Percentiles rank a stretch among this genome's conserved stretches.
Conservation (phyloP, 306 rosid genomes). For the Abrus pulchellus region DNA sequence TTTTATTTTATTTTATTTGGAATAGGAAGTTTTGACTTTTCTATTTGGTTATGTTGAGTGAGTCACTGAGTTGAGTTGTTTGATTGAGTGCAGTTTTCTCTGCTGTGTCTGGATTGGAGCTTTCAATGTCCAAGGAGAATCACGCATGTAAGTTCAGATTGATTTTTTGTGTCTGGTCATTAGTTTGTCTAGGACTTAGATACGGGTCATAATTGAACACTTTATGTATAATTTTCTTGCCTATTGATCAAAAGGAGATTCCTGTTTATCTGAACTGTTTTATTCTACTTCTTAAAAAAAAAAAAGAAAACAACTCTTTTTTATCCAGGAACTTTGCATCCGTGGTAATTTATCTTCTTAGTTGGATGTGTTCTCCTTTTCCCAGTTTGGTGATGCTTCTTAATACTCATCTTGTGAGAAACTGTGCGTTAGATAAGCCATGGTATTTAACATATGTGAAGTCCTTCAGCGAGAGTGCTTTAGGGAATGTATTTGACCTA, state of each 20-base stretch:
- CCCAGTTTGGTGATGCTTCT: constrained; percentile 29
- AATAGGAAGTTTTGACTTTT: background rate
- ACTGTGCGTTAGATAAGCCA: constrained; percentile 26
- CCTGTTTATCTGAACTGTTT: constrained; percentile 30
- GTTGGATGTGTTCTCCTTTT: constrained; percentile 10
- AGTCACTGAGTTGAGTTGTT: constrained; percentile 38
- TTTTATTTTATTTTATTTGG: no score
- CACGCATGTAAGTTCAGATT: constrained; percentile 70
- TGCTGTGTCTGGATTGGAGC: constrained; percentile 96
- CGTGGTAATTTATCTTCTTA: constrained; percentile 23
- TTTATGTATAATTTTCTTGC: constrained; percentile 28
- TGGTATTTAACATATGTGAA: constrained; percentile 38
- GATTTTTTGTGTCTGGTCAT: constrained; percentile 5
- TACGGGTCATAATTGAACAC: constrained; percentile 8
- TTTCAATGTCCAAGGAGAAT: constrained; percentile 79
- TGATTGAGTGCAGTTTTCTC: constrained; percentile 81
- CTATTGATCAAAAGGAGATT: background rate
- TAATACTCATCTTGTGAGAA: constrained; percentile 26
- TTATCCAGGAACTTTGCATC: background rate
- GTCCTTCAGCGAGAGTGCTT: constrained; percentile 1
- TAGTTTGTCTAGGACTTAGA: constrained; percentile 31
- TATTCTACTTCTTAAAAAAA: background rate
- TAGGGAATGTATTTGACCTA: constrained; percentile 10
- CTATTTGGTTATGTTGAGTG: background rate
- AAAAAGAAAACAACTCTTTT: background rate